Base-by-base conservation (phyloP, 208 protist species). In the Acanthamoeba castellanii region DNA sequence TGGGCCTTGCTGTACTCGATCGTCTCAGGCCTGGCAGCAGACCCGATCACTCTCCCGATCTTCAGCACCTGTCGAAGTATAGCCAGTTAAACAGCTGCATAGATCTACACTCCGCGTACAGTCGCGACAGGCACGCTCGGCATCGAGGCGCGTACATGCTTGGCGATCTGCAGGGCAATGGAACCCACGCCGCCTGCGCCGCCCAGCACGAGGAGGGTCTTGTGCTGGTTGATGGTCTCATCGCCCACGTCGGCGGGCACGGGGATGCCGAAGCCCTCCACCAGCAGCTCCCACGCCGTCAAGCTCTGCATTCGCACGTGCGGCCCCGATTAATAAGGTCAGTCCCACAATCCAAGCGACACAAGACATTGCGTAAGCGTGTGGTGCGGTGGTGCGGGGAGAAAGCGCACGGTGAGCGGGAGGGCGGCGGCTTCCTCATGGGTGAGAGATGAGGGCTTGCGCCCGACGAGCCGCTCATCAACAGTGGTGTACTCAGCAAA, bases 101-200 rank as follows among this genome's bases (percentile, higher is more conserved):
- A 55, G 50, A 13, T 55, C 13, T 13, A 13, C 5, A 55, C 50
- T 55, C 8, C 5, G 5, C 8, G 37, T 42, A 42, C 37, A 1
- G n/a, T 57, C 52, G 7, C 25, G 64, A 9, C 4, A 6, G 3
- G 64, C 64, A 57, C 52, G 1, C 22, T 70, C 64, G 20, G n/a
- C 20, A 9, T 27, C 8, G 64, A 30, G 14, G 22, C 1, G 2
- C 64, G 64, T 30, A 76, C 68, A 30, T 82, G 30, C 89, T 94
- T 94, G 47, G 89, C 89, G 47, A 94, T 45, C 89, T 94, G 89
- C 11, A 59, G 11, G 1, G 70, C 89, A 20, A 94, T 57, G 89
- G 89, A 94, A 45, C 89, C 89, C 34, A 94, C 89, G 47, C 89
- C 89, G 66, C 89, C 89, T 4, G 89, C 89, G 45, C 89, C 89